Percentiles rank a stretch among this genome's conserved stretches.
phyloP scores from a whole-genome alignment of 257 asterid genomes.

The Parsonsia alboflavescens region DNA sequence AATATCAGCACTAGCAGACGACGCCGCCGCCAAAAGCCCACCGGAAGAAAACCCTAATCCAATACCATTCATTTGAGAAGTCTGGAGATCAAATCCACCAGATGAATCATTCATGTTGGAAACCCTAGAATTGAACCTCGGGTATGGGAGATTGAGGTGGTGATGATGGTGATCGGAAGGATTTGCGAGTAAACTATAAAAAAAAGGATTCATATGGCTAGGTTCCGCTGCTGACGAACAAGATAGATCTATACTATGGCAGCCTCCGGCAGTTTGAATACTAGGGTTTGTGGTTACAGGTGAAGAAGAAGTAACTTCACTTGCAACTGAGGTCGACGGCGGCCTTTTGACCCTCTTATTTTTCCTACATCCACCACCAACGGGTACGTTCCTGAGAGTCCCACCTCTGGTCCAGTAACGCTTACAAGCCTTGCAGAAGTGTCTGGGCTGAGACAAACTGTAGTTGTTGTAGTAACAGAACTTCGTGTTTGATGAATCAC shows the following conservation, averaged over 20 bases:
- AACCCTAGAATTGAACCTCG: constrained; percentile 29
- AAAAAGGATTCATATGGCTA: constrained; percentile 25
- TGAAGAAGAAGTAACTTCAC: constrained; percentile 17
- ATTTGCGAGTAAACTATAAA: constrained; percentile 30
- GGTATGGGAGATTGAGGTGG: constrained; percentile 24
- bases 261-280: not conserved
- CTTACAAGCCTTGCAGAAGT: constrained; percentile 48
- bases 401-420: constrained; percentile 58
- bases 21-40: not conserved
- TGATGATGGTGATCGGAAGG: not conserved
- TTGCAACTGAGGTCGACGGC: not conserved
- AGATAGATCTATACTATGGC: constrained; percentile 26
- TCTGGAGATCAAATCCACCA: constrained; percentile 17
- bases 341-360: constrained; percentile 36
- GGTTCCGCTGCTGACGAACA: constrained; percentile 11
- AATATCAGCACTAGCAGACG: too few relatives aligned
- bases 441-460: constrained; percentile 48
- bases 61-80: constrained; percentile 22
- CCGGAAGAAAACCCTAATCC: constrained; percentile 41
- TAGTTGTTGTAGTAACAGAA: constrained; percentile 48
- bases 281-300: constrained; percentile 28
- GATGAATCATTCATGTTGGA: not conserved
- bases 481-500: constrained; percentile 44
- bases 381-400: constrained; percentile 46
- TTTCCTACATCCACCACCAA: constrained; percentile 48